These are phyloP conservation scores for Cenchrus fungigraminus DNA, from an alignment of 176 grass and related monocot genomes.

Conservation along the genomic window DNA sequence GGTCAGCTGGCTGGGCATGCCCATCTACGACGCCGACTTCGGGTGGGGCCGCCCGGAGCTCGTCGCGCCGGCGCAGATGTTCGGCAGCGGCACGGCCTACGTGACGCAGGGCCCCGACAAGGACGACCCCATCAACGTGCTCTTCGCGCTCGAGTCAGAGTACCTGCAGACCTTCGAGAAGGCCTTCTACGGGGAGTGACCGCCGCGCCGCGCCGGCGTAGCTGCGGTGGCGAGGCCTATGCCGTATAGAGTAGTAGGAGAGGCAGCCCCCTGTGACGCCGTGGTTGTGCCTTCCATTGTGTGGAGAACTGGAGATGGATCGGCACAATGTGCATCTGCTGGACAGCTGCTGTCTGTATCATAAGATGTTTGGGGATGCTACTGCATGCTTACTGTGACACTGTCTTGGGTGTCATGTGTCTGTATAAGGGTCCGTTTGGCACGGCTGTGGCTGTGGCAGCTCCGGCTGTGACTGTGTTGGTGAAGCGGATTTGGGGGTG, in stretches of 20 bases:
- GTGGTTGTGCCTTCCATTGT: background rate
- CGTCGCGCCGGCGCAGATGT: slow-evolving; percentile 70
- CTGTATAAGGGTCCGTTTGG: too few species aligned
- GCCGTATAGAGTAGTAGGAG: background rate
- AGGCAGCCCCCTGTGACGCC: background rate
- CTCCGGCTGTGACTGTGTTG: too few species aligned
- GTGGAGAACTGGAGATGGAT: background rate
- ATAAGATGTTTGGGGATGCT: background rate
- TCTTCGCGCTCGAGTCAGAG: slow-evolving; percentile 65
- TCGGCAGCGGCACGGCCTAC: slow-evolving; percentile 63
- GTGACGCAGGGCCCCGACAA: slow-evolving; percentile 39
- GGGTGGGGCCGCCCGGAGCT: slow-evolving; percentile 60
- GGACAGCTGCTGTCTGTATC: background rate
- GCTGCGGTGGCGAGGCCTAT: too few species aligned
- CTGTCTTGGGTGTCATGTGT: too few species aligned
- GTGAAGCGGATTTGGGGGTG: too few species aligned
- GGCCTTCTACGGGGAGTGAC: slow-evolving; percentile 60
- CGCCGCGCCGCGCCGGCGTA: too few species aligned
- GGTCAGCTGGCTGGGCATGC: slow-evolving; percentile 73
- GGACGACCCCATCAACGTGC: slow-evolving; percentile 61
- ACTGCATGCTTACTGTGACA: too few species aligned
- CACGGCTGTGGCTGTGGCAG: too few species aligned
- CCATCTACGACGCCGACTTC: slow-evolving; percentile 79
- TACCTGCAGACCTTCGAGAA: slow-evolving; percentile 70
- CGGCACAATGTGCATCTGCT: background rate